These are phyloP conservation scores for Chytriomyces hyalinus DNA, from an alignment of 192 early-diverging fungal species.

Conservation along the genomic window DNA sequence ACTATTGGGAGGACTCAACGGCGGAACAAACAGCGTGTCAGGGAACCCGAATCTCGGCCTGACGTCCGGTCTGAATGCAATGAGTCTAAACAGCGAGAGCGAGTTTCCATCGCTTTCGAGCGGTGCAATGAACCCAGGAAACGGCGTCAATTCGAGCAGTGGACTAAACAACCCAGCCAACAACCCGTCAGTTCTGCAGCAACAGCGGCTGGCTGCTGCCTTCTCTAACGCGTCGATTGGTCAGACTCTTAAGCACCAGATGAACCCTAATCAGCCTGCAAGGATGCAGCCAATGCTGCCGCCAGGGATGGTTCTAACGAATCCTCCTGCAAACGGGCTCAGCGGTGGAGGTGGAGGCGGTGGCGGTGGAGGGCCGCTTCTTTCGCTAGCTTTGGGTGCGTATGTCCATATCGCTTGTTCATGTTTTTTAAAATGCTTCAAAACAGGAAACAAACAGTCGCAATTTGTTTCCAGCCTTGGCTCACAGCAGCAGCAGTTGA, in stretches of 20 bases:
- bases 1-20: background rate
- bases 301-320: conserved; percentile 6
- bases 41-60: no score
- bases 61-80: no score
- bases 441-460: conserved; percentile 53
- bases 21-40: background rate
- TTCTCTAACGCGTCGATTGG: background rate
- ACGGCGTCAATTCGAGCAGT: conserved; percentile 19
- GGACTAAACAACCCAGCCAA: conserved; percentile 35
- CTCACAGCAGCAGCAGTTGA: conserved; percentile 34
- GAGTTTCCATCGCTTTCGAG: no score
- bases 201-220: background rate
- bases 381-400: conserved; percentile 38
- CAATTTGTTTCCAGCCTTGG: conserved; percentile 43
- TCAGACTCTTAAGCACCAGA: background rate
- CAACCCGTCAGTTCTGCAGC: conserved; percentile 36
- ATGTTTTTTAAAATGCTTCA: conserved; percentile 31
- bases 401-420: conserved; percentile 10
- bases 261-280: conserved; percentile 9
- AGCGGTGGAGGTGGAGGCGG: background rate
- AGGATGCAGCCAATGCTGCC: background rate
- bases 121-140: background rate
- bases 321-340: background rate
- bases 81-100: no score
- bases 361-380: background rate